Conservation (phyloP, 2,329 filamentous ascomycete species). For the Zasmidium citrigriseum region DNA sequence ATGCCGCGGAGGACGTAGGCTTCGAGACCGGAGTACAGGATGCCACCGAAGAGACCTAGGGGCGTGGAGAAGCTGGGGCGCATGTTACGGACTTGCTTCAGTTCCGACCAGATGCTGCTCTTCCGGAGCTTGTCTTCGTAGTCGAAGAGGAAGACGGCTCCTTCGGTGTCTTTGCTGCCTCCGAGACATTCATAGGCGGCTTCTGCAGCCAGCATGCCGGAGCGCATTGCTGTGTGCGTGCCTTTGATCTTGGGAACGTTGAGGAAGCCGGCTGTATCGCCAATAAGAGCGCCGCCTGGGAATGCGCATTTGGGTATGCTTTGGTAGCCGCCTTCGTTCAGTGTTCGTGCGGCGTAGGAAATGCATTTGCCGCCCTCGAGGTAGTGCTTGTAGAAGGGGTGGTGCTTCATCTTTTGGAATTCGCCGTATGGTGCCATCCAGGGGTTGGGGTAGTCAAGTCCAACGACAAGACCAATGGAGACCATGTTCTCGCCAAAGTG, state of each 20-base stretch:
- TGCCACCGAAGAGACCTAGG: slow-evolving; percentile 83
- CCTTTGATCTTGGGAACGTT: slow-evolving; percentile 99
- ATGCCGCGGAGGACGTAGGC: slow-evolving; percentile 83
- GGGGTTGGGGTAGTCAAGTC: slow-evolving; percentile 93
- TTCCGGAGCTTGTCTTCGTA: slow-evolving; percentile 88
- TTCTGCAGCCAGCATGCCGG: slow-evolving; percentile 93
- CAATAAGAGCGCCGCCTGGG: slow-evolving; percentile 91
- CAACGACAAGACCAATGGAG: slow-evolving; percentile 85
- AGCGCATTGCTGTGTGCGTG: slow-evolving; percentile 96
- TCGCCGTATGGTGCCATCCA: slow-evolving; percentile 95
- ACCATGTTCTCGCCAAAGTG: slow-evolving; percentile 98
- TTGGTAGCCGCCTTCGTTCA: slow-evolving; percentile 95
- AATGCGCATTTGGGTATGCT: slow-evolving; percentile 97
- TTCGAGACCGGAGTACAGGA: slow-evolving; percentile 91
- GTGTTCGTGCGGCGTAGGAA: slow-evolving; percentile 87
- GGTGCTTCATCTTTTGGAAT: slow-evolving; percentile 98
- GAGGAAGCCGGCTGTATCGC: slow-evolving; percentile 93
- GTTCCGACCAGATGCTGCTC: slow-evolving; percentile 88
- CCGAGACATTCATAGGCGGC: slow-evolving; percentile 78
- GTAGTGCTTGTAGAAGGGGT: slow-evolving; percentile 82
- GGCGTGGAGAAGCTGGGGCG: slow-evolving; percentile 89
- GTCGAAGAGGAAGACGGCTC: slow-evolving; percentile 86
- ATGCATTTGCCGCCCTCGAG: slow-evolving; percentile 98
- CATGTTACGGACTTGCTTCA: slow-evolving; percentile 96
- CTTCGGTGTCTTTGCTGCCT: slow-evolving; percentile 52